Base-by-base conservation (phyloP, 2,329 filamentous ascomycete species). In the Coniochaeta pulveracea region DNA sequence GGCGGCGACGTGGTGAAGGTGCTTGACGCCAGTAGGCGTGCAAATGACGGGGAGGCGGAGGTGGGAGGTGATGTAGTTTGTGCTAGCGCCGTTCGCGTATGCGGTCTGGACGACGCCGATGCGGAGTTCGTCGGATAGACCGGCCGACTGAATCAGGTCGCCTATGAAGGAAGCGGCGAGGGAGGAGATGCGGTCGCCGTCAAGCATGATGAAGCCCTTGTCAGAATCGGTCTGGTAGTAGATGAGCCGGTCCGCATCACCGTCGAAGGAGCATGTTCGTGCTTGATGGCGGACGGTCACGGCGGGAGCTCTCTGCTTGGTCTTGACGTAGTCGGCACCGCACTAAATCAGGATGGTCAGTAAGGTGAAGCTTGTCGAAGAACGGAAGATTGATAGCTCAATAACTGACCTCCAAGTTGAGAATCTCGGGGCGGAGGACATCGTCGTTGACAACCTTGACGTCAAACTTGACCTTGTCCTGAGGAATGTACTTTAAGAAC, bases 321-420 rank as follows among this genome's bases (percentile, higher is more conserved):
- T 96, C 66, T 98, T 98, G 58, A 98, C 91, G 47, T 76, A 96
- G 60, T 98, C 91, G 51, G 91, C 91, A 56, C 91, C 91, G 51
- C 84, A 93, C 76, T 93, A n/a, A n/a, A n/a, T n/a, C n/a, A n/a
- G n/a, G n/a, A n/a, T n/a, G 47, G 41, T 5, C 33, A 35, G 17
- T 10, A 28, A 38, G 12, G 9, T 29, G 26, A 19, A 5, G 19
- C n/a, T 31, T 18, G 26, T 17, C 24, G 11, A 18, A 17, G 17
- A 8, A 7, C 4, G 32, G 32, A 3, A 15, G 10, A 21, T 15
- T 10, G n/a, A 18, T 24, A n/a, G 24, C 32, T 25, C 22, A 39
- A 21, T 6, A 18, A 55, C 71, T 58, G 65, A 88, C 84, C 48
- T 93, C 85, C 19, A 83, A 73, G 58, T 98, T 98, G 45, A 98